Evolutionary conservation across 2,329 filamentous ascomycete species (phyloP).

Genomic region (Tympanopsis confertula): DNA sequence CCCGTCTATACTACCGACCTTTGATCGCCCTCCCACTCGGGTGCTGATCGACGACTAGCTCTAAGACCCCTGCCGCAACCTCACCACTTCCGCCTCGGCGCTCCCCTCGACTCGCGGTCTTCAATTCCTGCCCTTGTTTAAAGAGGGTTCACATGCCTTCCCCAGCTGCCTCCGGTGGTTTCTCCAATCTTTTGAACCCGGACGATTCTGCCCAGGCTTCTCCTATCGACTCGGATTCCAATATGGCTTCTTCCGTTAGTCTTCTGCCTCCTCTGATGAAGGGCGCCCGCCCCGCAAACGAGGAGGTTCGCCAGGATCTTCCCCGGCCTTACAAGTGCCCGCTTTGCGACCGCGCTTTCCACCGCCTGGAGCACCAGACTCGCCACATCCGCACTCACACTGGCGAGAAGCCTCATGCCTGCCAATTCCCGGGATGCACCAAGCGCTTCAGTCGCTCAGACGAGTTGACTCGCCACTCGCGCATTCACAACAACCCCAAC

Average conservation of each 20-base stretch:
- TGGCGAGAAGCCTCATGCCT: conserved; percentile 94
- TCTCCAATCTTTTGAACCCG: conserved; percentile 65
- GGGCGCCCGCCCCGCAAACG: background rate
- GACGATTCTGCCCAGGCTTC: conserved; percentile 5
- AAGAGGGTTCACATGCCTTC: conserved; percentile 61
- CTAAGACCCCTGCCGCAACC: background rate
- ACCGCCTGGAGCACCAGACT: conserved; percentile 88
- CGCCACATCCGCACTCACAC: conserved; percentile 92
- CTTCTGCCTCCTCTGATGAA: conserved; percentile 28
- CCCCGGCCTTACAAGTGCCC: conserved; percentile 97
- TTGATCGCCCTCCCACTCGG: background rate
- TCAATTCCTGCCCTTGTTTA: conserved; percentile 7
- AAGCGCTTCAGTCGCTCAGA: conserved; percentile 96
- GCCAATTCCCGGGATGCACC: conserved; percentile 87
- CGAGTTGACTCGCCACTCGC: conserved; percentile 88
- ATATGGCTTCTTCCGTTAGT: conserved; percentile 28
- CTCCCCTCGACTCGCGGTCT: background rate
- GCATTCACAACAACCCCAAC: conserved; percentile 99
- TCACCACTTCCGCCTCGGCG: background rate
- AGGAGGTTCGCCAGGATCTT: conserved; percentile 41
- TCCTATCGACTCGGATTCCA: conserved; percentile 14
- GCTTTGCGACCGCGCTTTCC: conserved; percentile 95
- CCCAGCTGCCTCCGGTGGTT: conserved; percentile 62
- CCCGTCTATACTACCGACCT: background rate
- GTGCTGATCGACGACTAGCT: background rate